Evolutionary conservation across 169 alveolate species (phyloP).

Genomic region (Theileria equi): DNA sequence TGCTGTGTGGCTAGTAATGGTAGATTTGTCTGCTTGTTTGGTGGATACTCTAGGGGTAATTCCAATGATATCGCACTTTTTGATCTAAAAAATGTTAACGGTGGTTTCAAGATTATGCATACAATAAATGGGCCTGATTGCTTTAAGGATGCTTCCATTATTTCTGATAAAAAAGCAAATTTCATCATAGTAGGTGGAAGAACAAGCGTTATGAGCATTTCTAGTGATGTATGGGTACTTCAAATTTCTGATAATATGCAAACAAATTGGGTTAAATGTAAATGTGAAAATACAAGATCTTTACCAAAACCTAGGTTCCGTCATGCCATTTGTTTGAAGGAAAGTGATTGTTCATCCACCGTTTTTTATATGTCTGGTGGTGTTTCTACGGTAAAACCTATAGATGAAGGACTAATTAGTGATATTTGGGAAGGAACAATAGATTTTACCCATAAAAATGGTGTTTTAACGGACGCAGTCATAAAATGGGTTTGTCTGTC

Average conservation of each 20-base stretch:
- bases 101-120: constrained; percentile 7
- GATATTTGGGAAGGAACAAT: constrained; percentile 25
- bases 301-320: constrained; percentile 8
- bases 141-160: neutral
- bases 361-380: constrained; percentile 23
- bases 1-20: constrained; percentile 2
- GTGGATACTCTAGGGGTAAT: constrained; percentile 21
- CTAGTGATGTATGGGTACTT: constrained; percentile 15
- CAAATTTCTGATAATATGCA: neutral
- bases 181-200: constrained; percentile 19
- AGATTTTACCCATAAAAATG: neutral
- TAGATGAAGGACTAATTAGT: neutral
- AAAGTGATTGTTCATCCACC: neutral
- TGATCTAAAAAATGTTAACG: constrained; percentile 1
- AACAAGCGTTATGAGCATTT: neutral
- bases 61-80: neutral
- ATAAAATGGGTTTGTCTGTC: constrained; percentile 4
- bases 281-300: neutral
- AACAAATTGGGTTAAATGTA: constrained; percentile 11
- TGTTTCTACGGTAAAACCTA: neutral
- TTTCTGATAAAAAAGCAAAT: constrained; percentile 6
- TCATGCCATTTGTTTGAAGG: constrained; percentile 13
- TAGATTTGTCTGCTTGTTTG: constrained; percentile 7
- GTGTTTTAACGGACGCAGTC: neutral
- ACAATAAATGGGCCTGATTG: constrained; percentile 2